A percentile compares a stretch with the other conserved stretches of the same genome.
These are phyloP conservation scores for Trichocladium uniseriatum DNA, from an alignment of 495 filamentous ascomycete genomes.

Conservation along the genomic window DNA sequence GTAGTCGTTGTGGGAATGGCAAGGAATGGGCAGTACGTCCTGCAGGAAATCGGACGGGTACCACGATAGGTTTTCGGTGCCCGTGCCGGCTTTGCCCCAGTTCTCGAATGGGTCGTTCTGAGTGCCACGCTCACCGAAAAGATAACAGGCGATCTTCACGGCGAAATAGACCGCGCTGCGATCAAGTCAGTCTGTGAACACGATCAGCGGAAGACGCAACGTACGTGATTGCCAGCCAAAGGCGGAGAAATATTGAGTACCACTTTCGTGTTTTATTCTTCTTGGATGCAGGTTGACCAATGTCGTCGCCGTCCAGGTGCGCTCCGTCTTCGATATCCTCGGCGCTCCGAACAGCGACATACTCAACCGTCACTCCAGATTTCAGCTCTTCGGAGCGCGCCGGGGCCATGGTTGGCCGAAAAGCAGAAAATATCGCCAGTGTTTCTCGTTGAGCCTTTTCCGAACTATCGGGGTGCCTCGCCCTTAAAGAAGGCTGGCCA, in stretches of 20 bases:
- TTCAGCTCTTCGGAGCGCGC: conserved; percentile 1
- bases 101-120: conserved; percentile 45
- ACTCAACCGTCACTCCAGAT: background rate
- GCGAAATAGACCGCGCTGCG: background rate
- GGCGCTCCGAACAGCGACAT: background rate
- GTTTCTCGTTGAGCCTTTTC: background rate
- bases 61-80: conserved; percentile 41
- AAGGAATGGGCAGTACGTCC: conserved; percentile 58
- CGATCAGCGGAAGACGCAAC: background rate
- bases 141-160: background rate
- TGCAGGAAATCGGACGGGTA: conserved; percentile 72
- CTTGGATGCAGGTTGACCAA: background rate
- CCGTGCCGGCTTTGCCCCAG: conserved; percentile 43
- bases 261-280: background rate
- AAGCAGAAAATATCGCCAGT: background rate
- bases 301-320: background rate
- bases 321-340: background rate
- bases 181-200: background rate
- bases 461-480: background rate
- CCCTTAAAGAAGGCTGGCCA: background rate
- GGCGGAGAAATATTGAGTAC: background rate
- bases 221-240: conserved; percentile 8
- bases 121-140: background rate
- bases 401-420: conserved; percentile 11
- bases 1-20: conserved; percentile 87